Base-by-base conservation (phyloP, 495 filamentous ascomycete genomes). In the Apiosordaria backusii region DNA sequence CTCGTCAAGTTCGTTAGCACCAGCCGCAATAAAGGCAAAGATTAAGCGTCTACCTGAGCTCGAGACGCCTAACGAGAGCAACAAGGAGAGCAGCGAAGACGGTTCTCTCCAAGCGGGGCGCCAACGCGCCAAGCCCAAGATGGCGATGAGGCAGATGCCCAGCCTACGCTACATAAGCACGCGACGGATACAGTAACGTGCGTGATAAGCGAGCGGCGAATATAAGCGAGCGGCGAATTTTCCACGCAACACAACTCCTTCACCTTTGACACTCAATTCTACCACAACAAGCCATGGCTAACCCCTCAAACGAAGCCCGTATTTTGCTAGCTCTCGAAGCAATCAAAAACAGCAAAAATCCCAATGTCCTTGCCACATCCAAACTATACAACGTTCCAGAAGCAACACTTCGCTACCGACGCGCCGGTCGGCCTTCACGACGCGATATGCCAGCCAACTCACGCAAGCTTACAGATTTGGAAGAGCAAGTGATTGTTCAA, bases 401-500 rank as follows among this genome's bases (percentile, higher is more conserved):
- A n/a, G 21, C 16, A n/a, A 54, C 50, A 18, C 50, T 54, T 54
- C 52, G 21, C 21, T 22, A 22, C 52, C 52, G 52, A 54, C 52
- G 21, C 21, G 16, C 52, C 21, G 52, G 52, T 22, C 16, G 16
- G 21, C 45, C 45, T 50, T 50, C 45, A 50, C 45, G 45, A 50
- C 18, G 9, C 45, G 45, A 50, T 50, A 7, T 50, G 45, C 45
- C 45, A 50, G 45, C 52, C 52, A 54, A 54, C 21, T 54, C 21
- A 54, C 52, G 52, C 52, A 54, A 54, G 18, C 52, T 54, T 54
- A 54, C 52, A 22, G 50, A 54, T 54, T 54, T 54, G 50, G 4
- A 71, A 73, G 58, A 74, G 73, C 16, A 65, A 73, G 21, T 73
- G 78, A 59, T 50, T 65, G 57, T 62, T 62, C 60, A 62, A 50